A percentile compares a stretch with the other conserved stretches of the same genome.
These are phyloP conservation scores for Beauveria scarabaeidicola DNA, from an alignment of 2,329 filamentous ascomycete species.

Conservation along the genomic window DNA sequence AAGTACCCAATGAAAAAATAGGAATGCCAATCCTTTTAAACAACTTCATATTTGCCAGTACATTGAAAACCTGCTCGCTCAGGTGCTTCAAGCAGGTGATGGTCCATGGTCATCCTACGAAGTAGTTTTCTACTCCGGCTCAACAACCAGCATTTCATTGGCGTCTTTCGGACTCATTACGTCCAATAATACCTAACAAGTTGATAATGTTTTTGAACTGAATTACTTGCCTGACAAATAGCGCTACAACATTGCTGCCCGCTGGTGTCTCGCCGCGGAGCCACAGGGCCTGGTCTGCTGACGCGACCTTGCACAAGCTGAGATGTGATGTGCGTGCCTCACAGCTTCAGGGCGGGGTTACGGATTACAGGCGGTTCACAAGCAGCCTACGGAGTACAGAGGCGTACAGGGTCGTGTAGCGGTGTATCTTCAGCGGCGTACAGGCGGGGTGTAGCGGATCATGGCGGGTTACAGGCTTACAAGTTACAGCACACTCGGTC, in stretches of 20 bases:
- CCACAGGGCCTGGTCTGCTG: conserved; percentile 6
- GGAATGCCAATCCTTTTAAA: no score
- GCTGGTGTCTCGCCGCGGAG: not conserved
- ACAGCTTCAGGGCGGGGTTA: not conserved
- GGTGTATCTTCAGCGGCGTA: not conserved
- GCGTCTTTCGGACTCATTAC: not conserved
- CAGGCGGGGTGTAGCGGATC: not conserved
- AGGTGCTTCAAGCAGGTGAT: not conserved
- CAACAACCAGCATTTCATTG: not conserved
- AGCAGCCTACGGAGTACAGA: not conserved
- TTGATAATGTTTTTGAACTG: not conserved
- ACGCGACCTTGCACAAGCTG: not conserved
- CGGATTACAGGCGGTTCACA: not conserved
- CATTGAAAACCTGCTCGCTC: not conserved
- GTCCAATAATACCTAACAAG: not conserved
- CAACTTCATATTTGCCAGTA: no score
- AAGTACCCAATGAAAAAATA: not conserved
- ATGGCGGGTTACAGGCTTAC: not conserved
- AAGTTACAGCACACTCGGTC: not conserved
- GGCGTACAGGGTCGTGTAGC: not conserved
- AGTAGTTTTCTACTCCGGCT: not conserved
- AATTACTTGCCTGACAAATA: not conserved
- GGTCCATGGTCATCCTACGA: not conserved
- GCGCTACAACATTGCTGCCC: not conserved
- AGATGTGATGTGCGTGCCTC: no score